phyloP scores from a whole-genome alignment of 768 basidiomycete species.

The Lactarius akahatsu region DNA sequence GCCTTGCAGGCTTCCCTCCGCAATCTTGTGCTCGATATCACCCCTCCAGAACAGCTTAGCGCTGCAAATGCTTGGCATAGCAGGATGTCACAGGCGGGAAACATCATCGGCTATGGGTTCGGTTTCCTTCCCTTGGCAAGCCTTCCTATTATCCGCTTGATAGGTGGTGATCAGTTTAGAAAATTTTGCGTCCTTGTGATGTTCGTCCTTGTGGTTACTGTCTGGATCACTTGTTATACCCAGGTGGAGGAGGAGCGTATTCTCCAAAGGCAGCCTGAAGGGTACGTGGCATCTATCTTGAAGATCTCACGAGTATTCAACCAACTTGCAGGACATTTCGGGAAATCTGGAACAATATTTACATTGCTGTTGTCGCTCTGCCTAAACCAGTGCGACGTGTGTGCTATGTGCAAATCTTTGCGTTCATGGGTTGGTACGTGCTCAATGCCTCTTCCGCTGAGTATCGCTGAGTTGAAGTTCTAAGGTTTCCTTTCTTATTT shows the following conservation, averaged over 20 bases:
- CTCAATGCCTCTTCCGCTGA: background rate
- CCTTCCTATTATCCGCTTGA: conserved; percentile 70
- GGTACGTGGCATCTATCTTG: conserved; percentile 19
- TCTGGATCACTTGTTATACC: conserved; percentile 84
- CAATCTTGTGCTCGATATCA: conserved; percentile 90
- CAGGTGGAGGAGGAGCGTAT: conserved; percentile 77
- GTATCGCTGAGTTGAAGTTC: conserved; percentile 18
- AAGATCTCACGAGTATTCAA: conserved; percentile 21
- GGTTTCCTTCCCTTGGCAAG: conserved; percentile 87
- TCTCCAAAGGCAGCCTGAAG: conserved; percentile 41
- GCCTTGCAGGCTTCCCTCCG: conserved; percentile 90
- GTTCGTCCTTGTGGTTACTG: conserved; percentile 71
- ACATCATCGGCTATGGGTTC: conserved; percentile 91
- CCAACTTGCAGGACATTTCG: conserved; percentile 48
- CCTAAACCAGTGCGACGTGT: conserved; percentile 85
- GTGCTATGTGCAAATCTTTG: conserved; percentile 91
- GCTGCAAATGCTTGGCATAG: conserved; percentile 98
- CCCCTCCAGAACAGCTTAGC: conserved; percentile 85
- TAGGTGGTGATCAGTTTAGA: conserved; percentile 93
- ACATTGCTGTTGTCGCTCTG: conserved; percentile 65
- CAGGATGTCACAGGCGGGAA: conserved; percentile 94
- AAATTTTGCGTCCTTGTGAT: conserved; percentile 92
- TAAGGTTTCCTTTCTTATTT: conserved; percentile 93
- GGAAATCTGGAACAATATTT: conserved; percentile 82
- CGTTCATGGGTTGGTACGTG: conserved; percentile 92